Percentiles rank a stretch among this genome's conserved stretches.
Evolutionary conservation across 257 asterid genomes (phyloP).

Genomic region (Parsonsia alboflavescens): DNA sequence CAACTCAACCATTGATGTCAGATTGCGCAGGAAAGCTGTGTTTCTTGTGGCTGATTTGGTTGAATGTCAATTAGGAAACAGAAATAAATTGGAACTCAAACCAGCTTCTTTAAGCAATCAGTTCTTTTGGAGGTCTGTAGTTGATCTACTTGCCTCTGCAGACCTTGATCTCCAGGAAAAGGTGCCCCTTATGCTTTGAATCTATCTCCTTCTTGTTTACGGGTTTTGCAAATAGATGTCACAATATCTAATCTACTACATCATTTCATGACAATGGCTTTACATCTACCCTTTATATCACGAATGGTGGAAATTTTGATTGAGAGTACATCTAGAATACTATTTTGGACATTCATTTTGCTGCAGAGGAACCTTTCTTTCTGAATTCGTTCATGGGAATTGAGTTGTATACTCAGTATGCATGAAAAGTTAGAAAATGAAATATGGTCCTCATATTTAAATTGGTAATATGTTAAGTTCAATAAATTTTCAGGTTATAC

Average conservation of each 20-base stretch:
- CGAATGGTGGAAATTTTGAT: neutral
- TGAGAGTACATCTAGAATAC: neutral
- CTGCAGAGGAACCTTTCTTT: neutral
- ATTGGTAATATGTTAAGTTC: neutral
- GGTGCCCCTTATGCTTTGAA: constrained; percentile 34
- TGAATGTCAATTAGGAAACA: constrained; percentile 43
- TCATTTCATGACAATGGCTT: neutral
- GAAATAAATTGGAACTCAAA: constrained; percentile 16
- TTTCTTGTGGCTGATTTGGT: constrained; percentile 66
- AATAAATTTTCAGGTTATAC: neutral
- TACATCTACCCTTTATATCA: neutral
- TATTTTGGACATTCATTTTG: neutral
- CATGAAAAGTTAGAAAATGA: neutral
- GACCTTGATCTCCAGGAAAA: constrained; percentile 92
- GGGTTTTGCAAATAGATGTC: neutral
- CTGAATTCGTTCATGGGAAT: neutral
- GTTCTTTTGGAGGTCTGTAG: constrained; percentile 55
- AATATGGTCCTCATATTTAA: neutral
- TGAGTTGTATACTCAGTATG: neutral
- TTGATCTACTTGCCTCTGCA: constrained; percentile 43
- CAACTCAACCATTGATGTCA: constrained; percentile 60
- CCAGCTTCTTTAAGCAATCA: constrained; percentile 50
- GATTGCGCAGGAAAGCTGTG: constrained; percentile 60
- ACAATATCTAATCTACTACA: neutral
- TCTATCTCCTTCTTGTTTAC: neutral